A percentile compares a stretch with the other conserved stretches of the same genome.
These are phyloP conservation scores for Carpinus fangiana DNA, from an alignment of 306 rosid genomes.

Conservation along the genomic window DNA sequence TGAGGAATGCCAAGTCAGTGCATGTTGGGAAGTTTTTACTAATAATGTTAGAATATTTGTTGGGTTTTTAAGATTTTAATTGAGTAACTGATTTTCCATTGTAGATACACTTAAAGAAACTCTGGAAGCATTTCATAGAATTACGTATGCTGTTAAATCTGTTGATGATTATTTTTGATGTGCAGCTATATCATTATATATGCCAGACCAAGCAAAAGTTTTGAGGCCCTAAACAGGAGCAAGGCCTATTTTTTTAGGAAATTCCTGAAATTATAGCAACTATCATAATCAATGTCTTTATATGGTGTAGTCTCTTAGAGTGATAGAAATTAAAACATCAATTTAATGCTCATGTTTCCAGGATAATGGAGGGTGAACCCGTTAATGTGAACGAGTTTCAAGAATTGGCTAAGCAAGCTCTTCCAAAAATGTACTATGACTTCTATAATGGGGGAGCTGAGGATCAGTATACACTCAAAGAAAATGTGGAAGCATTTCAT, in stretches of 20 bases:
- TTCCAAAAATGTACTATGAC: constrained; percentile 66
- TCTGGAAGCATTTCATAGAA: constrained; percentile 55
- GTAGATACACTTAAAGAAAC: constrained; percentile 45
- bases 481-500: constrained; percentile 58
- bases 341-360: background rate
- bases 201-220: background rate
- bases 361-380: constrained; percentile 49
- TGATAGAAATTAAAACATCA: background rate
- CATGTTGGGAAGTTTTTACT: background rate
- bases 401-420: constrained; percentile 52
- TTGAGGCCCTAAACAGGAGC: background rate
- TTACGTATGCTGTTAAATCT: constrained; percentile 35
- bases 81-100: background rate
- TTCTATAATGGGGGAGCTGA: constrained; percentile 64
- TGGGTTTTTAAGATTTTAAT: background rate
- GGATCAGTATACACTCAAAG: constrained; percentile 51
- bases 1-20: too few relatives aligned
- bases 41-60: background rate
- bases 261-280: background rate
- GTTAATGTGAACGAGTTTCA: constrained; percentile 61
- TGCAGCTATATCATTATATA: background rate
- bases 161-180: background rate
- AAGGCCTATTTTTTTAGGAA: background rate
- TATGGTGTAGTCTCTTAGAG: background rate
- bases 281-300: background rate